Evolutionary conservation across 495 filamentous ascomycete species (phyloP).

Genomic region (Penicillium verhagenii): DNA sequence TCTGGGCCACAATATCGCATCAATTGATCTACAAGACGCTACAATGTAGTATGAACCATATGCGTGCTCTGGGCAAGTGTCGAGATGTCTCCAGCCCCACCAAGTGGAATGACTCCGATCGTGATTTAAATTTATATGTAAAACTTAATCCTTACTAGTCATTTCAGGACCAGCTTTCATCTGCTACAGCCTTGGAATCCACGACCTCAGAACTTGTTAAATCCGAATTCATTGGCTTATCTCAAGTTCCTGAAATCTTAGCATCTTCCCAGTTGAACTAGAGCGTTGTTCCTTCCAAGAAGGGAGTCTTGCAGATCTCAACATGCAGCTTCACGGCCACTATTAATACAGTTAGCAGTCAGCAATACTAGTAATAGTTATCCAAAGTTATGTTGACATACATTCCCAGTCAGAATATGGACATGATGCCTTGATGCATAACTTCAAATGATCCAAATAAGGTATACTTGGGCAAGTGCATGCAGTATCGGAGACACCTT

Average conservation of each 20-base stretch:
- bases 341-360: background rate
- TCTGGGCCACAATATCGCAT: too few species aligned
- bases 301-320: background rate
- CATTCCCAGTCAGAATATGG: constrained; percentile 1
- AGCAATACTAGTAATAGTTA: background rate
- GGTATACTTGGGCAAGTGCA: constrained; percentile 4
- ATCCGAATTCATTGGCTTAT: too few species aligned
- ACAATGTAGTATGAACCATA: too few species aligned
- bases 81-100: too few species aligned
- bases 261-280: background rate
- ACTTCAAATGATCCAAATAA: background rate
- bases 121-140: too few species aligned
- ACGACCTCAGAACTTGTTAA: too few species aligned
- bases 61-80: too few species aligned
- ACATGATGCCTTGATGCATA: background rate
- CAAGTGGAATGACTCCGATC: too few species aligned
- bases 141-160: too few species aligned
- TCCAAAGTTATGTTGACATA: background rate
- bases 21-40: too few species aligned
- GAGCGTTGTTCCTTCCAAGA: background rate
- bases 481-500: background rate
- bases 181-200: too few species aligned
- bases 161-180: too few species aligned
- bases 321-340: background rate
- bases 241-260: background rate